Conservation (phyloP, 2,329 filamentous ascomycete genomes). For the Alternaria sp. region DNA sequence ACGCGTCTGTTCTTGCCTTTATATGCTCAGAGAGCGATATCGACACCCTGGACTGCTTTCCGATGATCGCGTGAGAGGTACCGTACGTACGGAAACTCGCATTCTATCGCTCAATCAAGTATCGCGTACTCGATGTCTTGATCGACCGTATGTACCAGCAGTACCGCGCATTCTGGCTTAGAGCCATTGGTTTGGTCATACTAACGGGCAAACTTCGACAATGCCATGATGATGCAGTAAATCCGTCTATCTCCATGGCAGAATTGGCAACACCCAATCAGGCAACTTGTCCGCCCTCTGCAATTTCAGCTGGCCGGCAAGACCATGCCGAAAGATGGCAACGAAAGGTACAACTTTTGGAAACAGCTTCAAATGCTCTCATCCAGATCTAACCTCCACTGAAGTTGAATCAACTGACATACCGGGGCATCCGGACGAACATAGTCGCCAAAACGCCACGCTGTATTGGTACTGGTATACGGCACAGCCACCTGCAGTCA, state of each 20-base stretch:
- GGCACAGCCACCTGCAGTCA: background rate
- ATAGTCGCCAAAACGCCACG: background rate
- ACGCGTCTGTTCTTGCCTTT: background rate
- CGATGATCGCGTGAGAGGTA: background rate
- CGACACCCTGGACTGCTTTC: background rate
- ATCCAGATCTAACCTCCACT: background rate
- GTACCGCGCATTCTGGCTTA: background rate
- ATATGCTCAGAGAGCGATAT: background rate
- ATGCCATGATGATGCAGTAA: background rate
- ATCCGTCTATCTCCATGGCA: background rate
- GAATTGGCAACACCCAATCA: background rate
- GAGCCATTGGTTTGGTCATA: background rate
- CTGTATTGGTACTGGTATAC: background rate
- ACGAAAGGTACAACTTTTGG: background rate
- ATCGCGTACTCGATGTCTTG: background rate
- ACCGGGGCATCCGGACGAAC: background rate
- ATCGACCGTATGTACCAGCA: background rate
- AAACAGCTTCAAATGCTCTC: background rate
- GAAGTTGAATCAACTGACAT: background rate
- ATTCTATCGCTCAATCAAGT: conserved; percentile 2
- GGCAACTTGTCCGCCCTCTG: background rate
- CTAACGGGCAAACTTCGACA: background rate
- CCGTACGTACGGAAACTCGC: background rate
- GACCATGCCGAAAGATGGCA: background rate
- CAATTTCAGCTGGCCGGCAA: background rate